Conservation (phyloP, 768 basidiomycete genomes). For the Pisolithus orientalis region DNA sequence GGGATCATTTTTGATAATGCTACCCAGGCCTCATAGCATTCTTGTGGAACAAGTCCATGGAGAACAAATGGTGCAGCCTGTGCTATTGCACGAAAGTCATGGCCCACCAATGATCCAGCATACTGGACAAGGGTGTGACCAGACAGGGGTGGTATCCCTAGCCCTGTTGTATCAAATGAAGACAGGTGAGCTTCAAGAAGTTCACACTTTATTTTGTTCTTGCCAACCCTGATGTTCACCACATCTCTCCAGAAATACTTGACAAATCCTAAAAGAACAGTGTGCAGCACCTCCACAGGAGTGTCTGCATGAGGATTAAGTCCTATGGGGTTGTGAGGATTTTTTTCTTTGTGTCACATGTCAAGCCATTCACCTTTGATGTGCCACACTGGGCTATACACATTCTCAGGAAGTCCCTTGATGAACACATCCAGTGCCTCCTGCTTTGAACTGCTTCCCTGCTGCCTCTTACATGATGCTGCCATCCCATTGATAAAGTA, state of each 20-base stretch:
- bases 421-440: background rate
- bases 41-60: constrained; percentile 7
- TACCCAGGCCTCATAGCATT: constrained; percentile 27
- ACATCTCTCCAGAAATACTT: constrained; percentile 19
- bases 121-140: constrained; percentile 15
- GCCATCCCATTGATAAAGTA: constrained; percentile 1
- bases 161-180: constrained; percentile 9
- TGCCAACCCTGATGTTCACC: background rate
- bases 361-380: constrained; percentile 3
- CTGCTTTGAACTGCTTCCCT: constrained; percentile 4
- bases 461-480: background rate
- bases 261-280: constrained; percentile 15
- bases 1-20: constrained; percentile 28
- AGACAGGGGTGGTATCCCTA: constrained; percentile 1
- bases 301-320: constrained; percentile 15
- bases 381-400: constrained; percentile 7
- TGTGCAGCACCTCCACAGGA: constrained; percentile 18
- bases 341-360: background rate
- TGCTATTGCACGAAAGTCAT: constrained; percentile 14
- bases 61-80: constrained; percentile 12
- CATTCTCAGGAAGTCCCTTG: background rate
- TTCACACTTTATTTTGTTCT: background rate
- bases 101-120: constrained; percentile 12
- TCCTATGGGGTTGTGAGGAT: constrained; percentile 1
- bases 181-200: constrained; percentile 1